phyloP scores from a whole-genome alignment of 768 basidiomycete species.

The Hortiboletus campestris region DNA sequence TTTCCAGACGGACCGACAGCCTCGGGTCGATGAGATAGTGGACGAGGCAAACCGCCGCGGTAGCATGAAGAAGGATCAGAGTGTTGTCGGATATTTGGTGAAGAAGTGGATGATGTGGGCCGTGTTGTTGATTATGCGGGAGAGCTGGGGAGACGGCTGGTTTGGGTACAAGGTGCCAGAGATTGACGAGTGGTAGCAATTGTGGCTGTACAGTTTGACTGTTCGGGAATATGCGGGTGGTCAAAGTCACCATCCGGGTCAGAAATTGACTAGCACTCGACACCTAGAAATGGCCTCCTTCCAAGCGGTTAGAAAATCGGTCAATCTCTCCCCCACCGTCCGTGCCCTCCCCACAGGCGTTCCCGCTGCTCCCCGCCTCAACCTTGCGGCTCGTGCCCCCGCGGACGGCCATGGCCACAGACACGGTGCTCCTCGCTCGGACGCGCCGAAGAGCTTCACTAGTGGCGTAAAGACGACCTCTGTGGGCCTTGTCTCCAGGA shows the following conservation, averaged over 20 bases:
- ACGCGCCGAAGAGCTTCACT: conserved; percentile 62
- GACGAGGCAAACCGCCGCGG: conserved; percentile 29
- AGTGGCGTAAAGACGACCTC: conserved; percentile 49
- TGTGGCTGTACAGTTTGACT: conserved; percentile 37
- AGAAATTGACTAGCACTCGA: not conserved
- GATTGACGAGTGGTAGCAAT: conserved; percentile 22
- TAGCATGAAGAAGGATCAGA: conserved; percentile 20
- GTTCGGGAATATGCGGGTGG: conserved; percentile 38
- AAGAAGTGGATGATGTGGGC: conserved; percentile 28
- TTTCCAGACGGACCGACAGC: conserved; percentile 26
- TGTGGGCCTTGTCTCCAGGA: conserved; percentile 62
- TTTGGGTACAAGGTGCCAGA: conserved; percentile 31
- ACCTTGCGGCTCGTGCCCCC: conserved; percentile 66
- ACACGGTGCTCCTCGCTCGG: conserved; percentile 61
- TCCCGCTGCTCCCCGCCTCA: conserved; percentile 72
- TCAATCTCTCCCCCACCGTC: conserved; percentile 80
- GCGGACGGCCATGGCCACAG: conserved; percentile 55
- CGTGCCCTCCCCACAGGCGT: conserved; percentile 77
- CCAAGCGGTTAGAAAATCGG: conserved; percentile 75
- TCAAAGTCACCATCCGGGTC: not conserved
- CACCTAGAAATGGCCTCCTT: conserved; percentile 56
- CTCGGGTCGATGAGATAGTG: conserved; percentile 27
- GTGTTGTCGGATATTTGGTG: conserved; percentile 17
- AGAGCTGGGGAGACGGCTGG: conserved; percentile 31
- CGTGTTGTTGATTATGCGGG: conserved; percentile 18